These are phyloP conservation scores for Elaphomyces granulatus DNA, from an alignment of 495 filamentous ascomycete species.

Conservation along the genomic window DNA sequence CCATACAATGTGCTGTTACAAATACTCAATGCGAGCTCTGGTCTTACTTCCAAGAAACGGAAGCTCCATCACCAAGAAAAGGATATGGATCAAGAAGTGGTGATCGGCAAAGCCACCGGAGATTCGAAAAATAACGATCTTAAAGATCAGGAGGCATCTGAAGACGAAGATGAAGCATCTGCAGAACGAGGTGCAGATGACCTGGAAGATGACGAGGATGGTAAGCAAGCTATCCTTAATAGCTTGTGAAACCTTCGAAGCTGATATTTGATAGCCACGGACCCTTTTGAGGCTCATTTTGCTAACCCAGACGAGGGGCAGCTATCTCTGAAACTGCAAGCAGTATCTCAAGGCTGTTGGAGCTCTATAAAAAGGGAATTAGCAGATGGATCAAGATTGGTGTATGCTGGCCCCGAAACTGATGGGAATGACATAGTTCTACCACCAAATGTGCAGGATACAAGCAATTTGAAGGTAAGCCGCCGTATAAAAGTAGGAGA, in stretches of 20 bases:
- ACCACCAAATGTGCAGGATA: slow-evolving; percentile 25
- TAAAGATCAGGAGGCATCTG: slow-evolving; percentile 25
- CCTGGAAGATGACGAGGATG: slow-evolving; percentile 23
- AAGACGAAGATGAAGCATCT: slow-evolving; percentile 29
- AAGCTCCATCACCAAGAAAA: slow-evolving; percentile 38
- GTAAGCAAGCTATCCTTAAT: slow-evolving; percentile 15
- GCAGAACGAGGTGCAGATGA: slow-evolving; percentile 7
- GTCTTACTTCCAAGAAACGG: slow-evolving; percentile 49
- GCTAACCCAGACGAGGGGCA: slow-evolving; percentile 42
- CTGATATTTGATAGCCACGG: slow-evolving; percentile 22
- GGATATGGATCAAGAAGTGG: slow-evolving; percentile 7
- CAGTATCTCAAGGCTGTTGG: slow-evolving; percentile 44
- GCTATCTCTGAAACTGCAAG: slow-evolving; percentile 38
- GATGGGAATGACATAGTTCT: slow-evolving; percentile 14
- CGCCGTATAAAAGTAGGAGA: background rate
- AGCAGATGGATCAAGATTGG: slow-evolving; percentile 30
- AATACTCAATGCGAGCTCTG: slow-evolving; percentile 35
- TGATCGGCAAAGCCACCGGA: slow-evolving; percentile 2
- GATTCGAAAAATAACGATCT: slow-evolving; percentile 16
- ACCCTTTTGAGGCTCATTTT: slow-evolving; percentile 76
- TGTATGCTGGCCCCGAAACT: slow-evolving; percentile 26
- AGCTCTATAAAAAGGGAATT: slow-evolving; percentile 24
- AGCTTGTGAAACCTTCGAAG: background rate
- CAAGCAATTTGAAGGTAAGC: slow-evolving; percentile 25
- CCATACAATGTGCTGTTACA: slow-evolving; percentile 56